Percentiles rank a stretch among this genome's conserved stretches.
These are phyloP conservation scores for Dictyostelium brefeldianum DNA, from an alignment of 78 protist genomes.

Conservation along the genomic window DNA sequence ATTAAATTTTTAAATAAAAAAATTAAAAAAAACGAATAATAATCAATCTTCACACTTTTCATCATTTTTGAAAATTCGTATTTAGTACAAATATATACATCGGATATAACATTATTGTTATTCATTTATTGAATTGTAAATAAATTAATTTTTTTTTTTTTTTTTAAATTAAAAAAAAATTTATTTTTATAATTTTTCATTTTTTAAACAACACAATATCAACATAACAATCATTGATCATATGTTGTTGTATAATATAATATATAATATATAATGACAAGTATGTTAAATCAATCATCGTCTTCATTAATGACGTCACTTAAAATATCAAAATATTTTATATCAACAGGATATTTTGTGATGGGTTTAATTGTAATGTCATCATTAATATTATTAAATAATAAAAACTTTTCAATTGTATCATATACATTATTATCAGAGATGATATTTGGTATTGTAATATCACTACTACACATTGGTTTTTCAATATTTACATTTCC, in stretches of 20 bases:
- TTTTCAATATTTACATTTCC: conserved; percentile 47
- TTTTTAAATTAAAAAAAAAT: too few relatives aligned
- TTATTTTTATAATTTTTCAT: too few relatives aligned
- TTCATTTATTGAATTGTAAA: too few relatives aligned
- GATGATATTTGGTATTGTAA: not conserved
- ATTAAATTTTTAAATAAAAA: too few relatives aligned
- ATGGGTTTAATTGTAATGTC: not conserved
- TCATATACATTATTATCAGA: conserved; percentile 7
- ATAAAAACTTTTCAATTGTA: conserved; percentile 9
- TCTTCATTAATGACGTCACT: not conserved
- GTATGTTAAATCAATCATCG: not conserved
- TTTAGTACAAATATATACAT: too few relatives aligned
- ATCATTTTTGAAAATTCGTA: too few relatives aligned
- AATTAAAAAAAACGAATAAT: not conserved
- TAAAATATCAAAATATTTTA: not conserved
- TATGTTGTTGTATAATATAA: too few relatives aligned
- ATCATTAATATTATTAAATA: not conserved
- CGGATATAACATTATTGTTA: too few relatives aligned
- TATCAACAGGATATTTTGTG: not conserved
- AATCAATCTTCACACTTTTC: too few relatives aligned
- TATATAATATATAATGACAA: not conserved
- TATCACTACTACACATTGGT: conserved; percentile 15
- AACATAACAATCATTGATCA: too few relatives aligned
- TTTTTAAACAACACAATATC: too few relatives aligned
- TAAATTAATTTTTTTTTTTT: too few relatives aligned